Base-by-base conservation (phyloP, 2,329 filamentous ascomycete genomes). In the Tolypocladium sp. region DNA sequence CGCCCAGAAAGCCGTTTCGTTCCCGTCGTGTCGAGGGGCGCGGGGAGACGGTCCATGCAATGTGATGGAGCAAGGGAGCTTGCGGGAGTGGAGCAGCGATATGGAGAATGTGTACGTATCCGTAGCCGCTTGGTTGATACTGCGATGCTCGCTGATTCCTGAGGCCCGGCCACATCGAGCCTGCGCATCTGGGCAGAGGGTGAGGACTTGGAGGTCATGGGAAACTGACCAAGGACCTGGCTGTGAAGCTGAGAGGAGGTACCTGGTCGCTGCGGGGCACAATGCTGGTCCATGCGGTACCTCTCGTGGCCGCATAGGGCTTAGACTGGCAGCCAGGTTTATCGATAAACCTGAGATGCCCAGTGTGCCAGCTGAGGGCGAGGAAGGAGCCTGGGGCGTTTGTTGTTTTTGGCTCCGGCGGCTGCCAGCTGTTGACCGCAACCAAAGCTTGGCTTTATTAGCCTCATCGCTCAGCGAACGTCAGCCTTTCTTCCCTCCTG, bases 401-500 rank as follows among this genome's bases (percentile, higher is more conserved):
- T 33, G 38, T 56, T 42, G 38, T 56, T 40, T 22, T 55, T 41
- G 35, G 35, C 2, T n/a, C n/a, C n/a, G 25, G 30, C 22, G n/a
- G 25, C 35, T 40, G n/a, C n/a, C 8, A 55, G 52, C 53, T 53
- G 35, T 40, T 27, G 35, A 13, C 25, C 25, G 25, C 38, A 56
- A 8, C 38, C 8, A 53, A 22, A 13, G 20, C 30, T 22, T 22
- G 20, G 49, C 27, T n/a, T 53, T 37, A 56, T 56, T 57, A 59
- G 61, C 59, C 57, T 62, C 57, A 22, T 33, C 54, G 15, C 38
- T 20, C 54, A 42, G 41, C 38, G 27, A 44, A 27, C 54, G 56
- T 56, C 59, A 62, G 61, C 61, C 59, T 62, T 63, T 57, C 61
- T 58, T 58, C 55, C 53, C 58, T 63, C 61, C 53, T 61, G 61